Evolutionary conservation across 192 early-diverging fungal species (phyloP).

Genomic region (Chytriomyces sp.): DNA sequence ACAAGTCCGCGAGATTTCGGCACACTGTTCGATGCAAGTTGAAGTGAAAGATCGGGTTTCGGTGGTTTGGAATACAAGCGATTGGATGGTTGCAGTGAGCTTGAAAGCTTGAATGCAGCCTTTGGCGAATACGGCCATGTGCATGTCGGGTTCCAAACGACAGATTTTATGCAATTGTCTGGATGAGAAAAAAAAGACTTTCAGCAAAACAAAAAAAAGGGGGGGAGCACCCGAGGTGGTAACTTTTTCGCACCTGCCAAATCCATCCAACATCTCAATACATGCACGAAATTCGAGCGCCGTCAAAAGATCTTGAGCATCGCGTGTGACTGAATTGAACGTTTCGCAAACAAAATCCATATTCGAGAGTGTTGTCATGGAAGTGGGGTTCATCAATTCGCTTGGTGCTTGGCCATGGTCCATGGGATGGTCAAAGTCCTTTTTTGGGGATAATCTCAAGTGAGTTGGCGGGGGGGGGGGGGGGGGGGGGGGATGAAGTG

Average conservation of each 20-base stretch:
- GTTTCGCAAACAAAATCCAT: constrained; percentile 2
- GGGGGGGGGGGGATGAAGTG: neutral
- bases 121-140: constrained; percentile 3
- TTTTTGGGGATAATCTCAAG: neutral
- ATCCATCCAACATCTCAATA: neutral
- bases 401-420: neutral
- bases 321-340: neutral
- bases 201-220: neutral
- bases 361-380: neutral
- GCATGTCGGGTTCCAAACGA: neutral
- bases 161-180: constrained; percentile 20
- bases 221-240: neutral
- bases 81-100: neutral
- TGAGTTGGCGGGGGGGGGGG: neutral
- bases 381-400: neutral
- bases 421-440: neutral
- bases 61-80: neutral
- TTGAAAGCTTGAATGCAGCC: neutral
- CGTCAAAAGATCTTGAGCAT: neutral
- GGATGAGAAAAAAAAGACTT: neutral
- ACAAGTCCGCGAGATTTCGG: neutral
- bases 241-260: neutral
- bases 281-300: neutral
- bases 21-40: neutral
- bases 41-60: neutral